Percentiles rank a stretch among this genome's conserved stretches.
Evolutionary conservation across 768 basidiomycete species (phyloP).

Genomic region (Daedaleopsis sinensis): DNA sequence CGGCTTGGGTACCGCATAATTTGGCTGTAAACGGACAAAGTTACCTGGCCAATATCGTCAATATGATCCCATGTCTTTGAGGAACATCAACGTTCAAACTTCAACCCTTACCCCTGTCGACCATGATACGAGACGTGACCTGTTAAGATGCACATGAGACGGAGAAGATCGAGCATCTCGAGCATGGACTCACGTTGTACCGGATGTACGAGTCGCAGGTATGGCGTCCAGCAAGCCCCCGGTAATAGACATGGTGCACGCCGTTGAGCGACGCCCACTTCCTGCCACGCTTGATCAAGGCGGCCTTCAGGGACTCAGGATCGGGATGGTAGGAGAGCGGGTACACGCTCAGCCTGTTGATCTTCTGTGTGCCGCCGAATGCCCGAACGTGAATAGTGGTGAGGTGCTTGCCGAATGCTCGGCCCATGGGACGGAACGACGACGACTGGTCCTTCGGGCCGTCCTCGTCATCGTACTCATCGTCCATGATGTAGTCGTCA

Average conservation of each 20-base stretch:
- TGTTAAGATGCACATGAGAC: slow-evolving; percentile 20
- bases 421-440: not conserved
- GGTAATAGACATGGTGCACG: slow-evolving; percentile 57
- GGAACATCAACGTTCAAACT: too few species aligned
- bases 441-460: slow-evolving; percentile 2
- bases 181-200: slow-evolving; percentile 44
- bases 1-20: slow-evolving; percentile 48
- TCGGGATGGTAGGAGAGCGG: slow-evolving; percentile 54
- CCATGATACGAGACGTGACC: slow-evolving; percentile 62
- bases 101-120: slow-evolving; percentile 49
- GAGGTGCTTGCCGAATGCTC: not conserved
- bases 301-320: slow-evolving; percentile 40
- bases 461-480: slow-evolving; percentile 53
- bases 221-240: slow-evolving; percentile 19
- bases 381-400: slow-evolving; percentile 15
- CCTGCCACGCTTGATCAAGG: slow-evolving; percentile 48
- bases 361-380: slow-evolving; percentile 54
- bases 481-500: slow-evolving; percentile 22
- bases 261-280: slow-evolving; percentile 60
- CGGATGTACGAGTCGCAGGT: slow-evolving; percentile 36
- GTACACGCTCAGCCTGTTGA: slow-evolving; percentile 52
- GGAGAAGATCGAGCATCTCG: not conserved
- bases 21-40: slow-evolving; percentile 54
- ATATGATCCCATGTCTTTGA: not conserved
- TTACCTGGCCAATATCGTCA: slow-evolving; percentile 34